phyloP scores from a whole-genome alignment of 202 grass and related monocot species.

The Bolboschoenoplectus hybrid region DNA sequence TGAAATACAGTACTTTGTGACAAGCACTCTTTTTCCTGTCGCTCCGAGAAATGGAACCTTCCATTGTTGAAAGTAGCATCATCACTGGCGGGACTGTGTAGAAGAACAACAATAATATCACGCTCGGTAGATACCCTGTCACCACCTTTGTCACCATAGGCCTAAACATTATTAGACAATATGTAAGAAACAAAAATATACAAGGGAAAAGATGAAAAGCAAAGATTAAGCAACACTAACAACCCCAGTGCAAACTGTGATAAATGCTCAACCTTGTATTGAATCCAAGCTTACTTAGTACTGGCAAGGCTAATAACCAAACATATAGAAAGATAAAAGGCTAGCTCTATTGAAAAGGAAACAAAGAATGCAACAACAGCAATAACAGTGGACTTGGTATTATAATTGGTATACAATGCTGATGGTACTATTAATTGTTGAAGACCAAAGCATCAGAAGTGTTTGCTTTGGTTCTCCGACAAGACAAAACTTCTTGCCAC shows the following conservation, averaged over 20 bases:
- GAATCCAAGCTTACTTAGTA: not conserved
- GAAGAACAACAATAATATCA: slow-evolving; percentile 69
- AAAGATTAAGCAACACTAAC: not conserved
- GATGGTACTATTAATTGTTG: not conserved
- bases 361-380: not conserved
- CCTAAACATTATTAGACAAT: slow-evolving; percentile 49
- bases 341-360: not conserved
- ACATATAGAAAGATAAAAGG: not conserved
- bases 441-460: too few species aligned
- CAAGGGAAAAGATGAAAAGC: not conserved
- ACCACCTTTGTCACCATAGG: slow-evolving; percentile 59
- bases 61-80: slow-evolving; percentile 86
- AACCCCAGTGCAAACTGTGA: not conserved
- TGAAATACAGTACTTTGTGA: slow-evolving; percentile 82
- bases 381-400: not conserved
- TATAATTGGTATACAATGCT: not conserved
- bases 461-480: not conserved
- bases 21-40: slow-evolving; percentile 84
- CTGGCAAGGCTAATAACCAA: not conserved
- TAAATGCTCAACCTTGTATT: too few species aligned
- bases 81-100: slow-evolving; percentile 91
- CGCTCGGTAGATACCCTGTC: slow-evolving; percentile 92
- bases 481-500: not conserved
- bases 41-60: slow-evolving; percentile 87
- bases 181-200: slow-evolving; percentile 7